Conservation (phyloP, 2,329 filamentous ascomycete species). For the Pezicula neosporulosa region DNA sequence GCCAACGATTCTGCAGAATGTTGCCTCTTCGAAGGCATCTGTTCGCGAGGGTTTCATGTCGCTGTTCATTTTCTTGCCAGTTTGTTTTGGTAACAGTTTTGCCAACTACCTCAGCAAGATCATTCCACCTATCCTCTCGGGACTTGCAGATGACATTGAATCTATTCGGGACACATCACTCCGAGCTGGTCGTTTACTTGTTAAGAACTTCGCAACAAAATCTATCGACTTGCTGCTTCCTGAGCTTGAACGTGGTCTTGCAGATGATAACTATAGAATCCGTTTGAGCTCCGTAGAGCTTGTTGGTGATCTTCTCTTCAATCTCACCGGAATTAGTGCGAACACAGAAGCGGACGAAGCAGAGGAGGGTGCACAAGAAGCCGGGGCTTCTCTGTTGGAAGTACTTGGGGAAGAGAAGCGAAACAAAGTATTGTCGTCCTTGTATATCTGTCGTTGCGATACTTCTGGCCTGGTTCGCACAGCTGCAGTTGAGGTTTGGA, state of each 20-base stretch:
- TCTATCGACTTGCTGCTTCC: constrained; percentile 92
- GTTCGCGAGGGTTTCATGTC: constrained; percentile 99
- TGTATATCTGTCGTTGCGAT: constrained; percentile 97
- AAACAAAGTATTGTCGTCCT: constrained; percentile 93
- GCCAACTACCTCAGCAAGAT: constrained; percentile 93
- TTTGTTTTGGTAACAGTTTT: constrained; percentile 98
- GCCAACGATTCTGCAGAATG: constrained; percentile 94
- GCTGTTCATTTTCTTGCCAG: constrained; percentile 96
- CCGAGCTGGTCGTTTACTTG: constrained; percentile 85
- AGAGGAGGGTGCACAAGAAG: constrained; percentile 76
- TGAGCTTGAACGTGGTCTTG: constrained; percentile 90
- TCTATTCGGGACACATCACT: constrained; percentile 96
- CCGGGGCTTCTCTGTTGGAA: constrained; percentile 88
- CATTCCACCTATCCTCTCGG: constrained; percentile 90
- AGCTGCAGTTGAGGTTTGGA: constrained; percentile 92
- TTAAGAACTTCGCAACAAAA: constrained; percentile 97
- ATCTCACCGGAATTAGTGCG: constrained; percentile 88
- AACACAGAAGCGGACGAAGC: constrained; percentile 78
- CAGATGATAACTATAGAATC: constrained; percentile 97
- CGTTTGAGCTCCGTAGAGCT: constrained; percentile 97
- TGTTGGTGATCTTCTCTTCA: constrained; percentile 95
- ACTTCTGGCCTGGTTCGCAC: constrained; percentile 88
- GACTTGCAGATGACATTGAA: constrained; percentile 92
- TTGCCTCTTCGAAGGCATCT: constrained; percentile 82
- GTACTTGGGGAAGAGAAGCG: constrained; percentile 93